These are phyloP conservation scores for Pseudozyma tsukubaensis DNA, from an alignment of 1,284 basidiomycete species.

Conservation along the genomic window DNA sequence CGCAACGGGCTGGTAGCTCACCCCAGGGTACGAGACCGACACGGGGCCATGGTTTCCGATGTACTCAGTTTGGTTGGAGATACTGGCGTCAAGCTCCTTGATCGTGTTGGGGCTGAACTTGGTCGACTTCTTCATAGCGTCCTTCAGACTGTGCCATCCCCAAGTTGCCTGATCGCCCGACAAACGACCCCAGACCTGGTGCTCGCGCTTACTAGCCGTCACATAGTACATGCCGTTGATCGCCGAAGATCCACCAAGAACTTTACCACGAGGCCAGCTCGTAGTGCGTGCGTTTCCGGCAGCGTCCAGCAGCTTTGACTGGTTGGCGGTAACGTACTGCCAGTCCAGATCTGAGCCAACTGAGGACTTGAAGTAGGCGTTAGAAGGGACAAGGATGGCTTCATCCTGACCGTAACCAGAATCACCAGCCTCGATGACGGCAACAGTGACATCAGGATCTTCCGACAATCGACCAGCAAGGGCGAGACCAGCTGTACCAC, in stretches of 20 bases:
- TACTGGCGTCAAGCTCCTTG: conserved; percentile 31
- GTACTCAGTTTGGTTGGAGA: conserved; percentile 35
- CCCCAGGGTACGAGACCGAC: conserved; percentile 50
- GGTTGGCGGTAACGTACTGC: conserved; percentile 48
- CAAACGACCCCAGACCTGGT: conserved; percentile 53
- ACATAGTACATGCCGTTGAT: conserved; percentile 70
- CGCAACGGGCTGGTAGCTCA: conserved; percentile 50
- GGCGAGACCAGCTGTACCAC: conserved; percentile 90
- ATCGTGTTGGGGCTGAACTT: conserved; percentile 35
- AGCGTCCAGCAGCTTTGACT: conserved; percentile 25
- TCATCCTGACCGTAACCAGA: conserved; percentile 44
- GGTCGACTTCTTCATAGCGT: conserved; percentile 57
- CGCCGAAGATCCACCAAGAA: conserved; percentile 71
- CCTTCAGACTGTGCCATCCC: conserved; percentile 51
- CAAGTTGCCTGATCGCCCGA: conserved; percentile 42
- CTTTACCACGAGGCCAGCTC: conserved; percentile 69
- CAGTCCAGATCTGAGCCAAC: conserved; percentile 54
- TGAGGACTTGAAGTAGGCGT: conserved; percentile 45
- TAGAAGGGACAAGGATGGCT: conserved; percentile 34
- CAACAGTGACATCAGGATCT: conserved; percentile 73
- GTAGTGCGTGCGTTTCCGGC: conserved; percentile 39
- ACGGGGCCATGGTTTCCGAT: conserved; percentile 55
- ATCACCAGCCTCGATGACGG: conserved; percentile 75
- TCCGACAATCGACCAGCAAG: conserved; percentile 85
- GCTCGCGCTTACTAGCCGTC: conserved; percentile 61